Evolutionary conservation across 2,329 filamentous ascomycete genomes (phyloP).

Genomic region (Beauveria sp.): DNA sequence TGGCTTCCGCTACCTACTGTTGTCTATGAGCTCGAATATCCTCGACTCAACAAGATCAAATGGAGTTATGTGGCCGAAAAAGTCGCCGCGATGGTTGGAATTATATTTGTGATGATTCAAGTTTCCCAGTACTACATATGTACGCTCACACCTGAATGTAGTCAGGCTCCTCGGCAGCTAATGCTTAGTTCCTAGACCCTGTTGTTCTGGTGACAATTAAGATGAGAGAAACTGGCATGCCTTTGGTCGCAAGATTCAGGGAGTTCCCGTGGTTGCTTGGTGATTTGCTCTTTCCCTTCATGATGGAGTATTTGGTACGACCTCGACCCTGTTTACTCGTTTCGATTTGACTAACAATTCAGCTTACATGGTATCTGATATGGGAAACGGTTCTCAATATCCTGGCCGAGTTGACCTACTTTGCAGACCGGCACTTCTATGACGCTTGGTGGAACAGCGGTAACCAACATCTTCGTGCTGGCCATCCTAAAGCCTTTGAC

Average conservation of each 20-base stretch:
- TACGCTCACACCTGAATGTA: conserved; percentile 15
- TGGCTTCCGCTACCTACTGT: conserved; percentile 70
- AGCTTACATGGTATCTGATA: conserved; percentile 71
- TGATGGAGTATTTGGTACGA: conserved; percentile 63
- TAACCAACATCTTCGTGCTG: conserved; percentile 18
- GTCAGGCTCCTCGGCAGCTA: neutral
- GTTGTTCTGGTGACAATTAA: conserved; percentile 58
- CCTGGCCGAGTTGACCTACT: conserved; percentile 66
- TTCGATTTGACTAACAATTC: neutral
- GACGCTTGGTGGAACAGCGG: conserved; percentile 56
- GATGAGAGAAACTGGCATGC: conserved; percentile 59
- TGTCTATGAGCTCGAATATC: conserved; percentile 74
- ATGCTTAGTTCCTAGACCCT: conserved; percentile 39
- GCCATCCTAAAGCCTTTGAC: neutral
- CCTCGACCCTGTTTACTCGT: neutral
- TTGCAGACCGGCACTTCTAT: conserved; percentile 70
- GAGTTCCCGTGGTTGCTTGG: conserved; percentile 69
- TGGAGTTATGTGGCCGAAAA: conserved; percentile 73
- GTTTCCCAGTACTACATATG: conserved; percentile 69
- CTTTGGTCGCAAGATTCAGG: conserved; percentile 51
- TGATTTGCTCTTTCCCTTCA: conserved; percentile 69
- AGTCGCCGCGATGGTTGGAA: conserved; percentile 58
- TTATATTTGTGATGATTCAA: conserved; percentile 72
- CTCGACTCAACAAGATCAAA: conserved; percentile 57
- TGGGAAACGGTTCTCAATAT: conserved; percentile 72